Conservation (phyloP, 768 basidiomycete species). For the Phaeotremella fagi region DNA sequence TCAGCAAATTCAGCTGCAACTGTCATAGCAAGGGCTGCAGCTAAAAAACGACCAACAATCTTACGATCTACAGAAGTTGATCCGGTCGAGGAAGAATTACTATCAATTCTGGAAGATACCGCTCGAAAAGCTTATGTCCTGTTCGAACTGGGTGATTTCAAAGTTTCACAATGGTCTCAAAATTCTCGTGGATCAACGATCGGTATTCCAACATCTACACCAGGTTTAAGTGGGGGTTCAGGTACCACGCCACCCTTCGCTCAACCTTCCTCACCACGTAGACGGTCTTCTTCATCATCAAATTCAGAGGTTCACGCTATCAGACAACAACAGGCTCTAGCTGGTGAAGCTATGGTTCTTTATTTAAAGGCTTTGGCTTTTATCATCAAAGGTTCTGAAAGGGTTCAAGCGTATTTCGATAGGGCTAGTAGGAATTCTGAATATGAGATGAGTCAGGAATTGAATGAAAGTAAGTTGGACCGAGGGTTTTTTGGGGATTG, state of each 20-base stretch:
- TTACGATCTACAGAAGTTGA: constrained; percentile 28
- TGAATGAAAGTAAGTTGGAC: constrained; percentile 58
- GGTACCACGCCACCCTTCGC: constrained; percentile 17
- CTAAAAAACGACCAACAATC: constrained; percentile 26
- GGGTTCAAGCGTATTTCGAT: constrained; percentile 59
- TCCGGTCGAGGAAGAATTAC: constrained; percentile 65
- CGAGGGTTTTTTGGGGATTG: not conserved
- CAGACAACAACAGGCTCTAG: constrained; percentile 30
- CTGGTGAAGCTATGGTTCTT: constrained; percentile 45
- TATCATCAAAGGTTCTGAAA: constrained; percentile 85
- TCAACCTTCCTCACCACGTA: constrained; percentile 15
- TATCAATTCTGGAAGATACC: constrained; percentile 75
- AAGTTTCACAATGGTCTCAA: constrained; percentile 55
- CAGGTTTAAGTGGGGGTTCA: constrained; percentile 2
- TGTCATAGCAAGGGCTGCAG: constrained; percentile 30
- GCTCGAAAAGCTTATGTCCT: constrained; percentile 95
- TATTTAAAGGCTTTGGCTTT: constrained; percentile 63
- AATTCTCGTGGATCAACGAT: not conserved
- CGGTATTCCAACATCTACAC: not conserved
- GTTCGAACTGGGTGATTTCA: constrained; percentile 81
- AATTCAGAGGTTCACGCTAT: constrained; percentile 31
- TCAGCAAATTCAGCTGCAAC: constrained; percentile 36
- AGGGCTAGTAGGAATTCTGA: constrained; percentile 8
- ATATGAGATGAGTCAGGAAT: constrained; percentile 40
- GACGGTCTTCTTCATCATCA: constrained; percentile 41